Base-by-base conservation (phyloP, 257 asterid species). In the Coffea canephora region DNA sequence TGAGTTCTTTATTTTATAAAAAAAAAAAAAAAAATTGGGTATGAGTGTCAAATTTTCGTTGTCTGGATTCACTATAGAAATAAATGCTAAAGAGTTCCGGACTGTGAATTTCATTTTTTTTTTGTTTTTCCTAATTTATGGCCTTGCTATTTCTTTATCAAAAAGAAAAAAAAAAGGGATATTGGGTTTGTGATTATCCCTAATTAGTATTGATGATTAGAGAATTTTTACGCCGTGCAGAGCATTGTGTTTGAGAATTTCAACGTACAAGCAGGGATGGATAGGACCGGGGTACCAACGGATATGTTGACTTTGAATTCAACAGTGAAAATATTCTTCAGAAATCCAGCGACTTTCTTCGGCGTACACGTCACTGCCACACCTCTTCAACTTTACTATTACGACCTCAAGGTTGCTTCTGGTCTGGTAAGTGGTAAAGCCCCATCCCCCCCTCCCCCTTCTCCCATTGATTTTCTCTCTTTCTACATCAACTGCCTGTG, bases 261-360 rank as follows among this genome's bases (percentile, higher is more conserved):
- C 77, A 88, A 89, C 75, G 93, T 95, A 15, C 99, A 95, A 91
- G 97, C 99, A 7, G 99, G 99, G 54, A 89, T 88, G 90, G 98
- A 95, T 61, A 77, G 85, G 54, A 90, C 91, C 2, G 99, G 98
- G 0, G 97, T 95, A 5, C 95, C 97, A 83, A 95, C 99, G 83
- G 99, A 95, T 78, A 91, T 95, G 99, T 52, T 93, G 64, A 89
- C 91, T 55, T 84, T 95, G 90, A 95, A 93, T 87, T 93, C 98
- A 0, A 95, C 98, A 80, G 97, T 95, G 80, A 88, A 59, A 89
- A 93, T 95, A 76, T 89, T 83, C 65, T 89, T 86, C 67, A 77
- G 91, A 72, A 95, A 95, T 65, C 97, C 98, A 1, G 91, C 98
- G 12, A 93, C 96, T 65, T 95, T 95, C 86, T 95, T 91, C 4